Evolutionary conservation across 306 rosid genomes (phyloP), one percentile per base, ranked within the genome.

Genomic region (Ziziphus jujuba): DNA sequence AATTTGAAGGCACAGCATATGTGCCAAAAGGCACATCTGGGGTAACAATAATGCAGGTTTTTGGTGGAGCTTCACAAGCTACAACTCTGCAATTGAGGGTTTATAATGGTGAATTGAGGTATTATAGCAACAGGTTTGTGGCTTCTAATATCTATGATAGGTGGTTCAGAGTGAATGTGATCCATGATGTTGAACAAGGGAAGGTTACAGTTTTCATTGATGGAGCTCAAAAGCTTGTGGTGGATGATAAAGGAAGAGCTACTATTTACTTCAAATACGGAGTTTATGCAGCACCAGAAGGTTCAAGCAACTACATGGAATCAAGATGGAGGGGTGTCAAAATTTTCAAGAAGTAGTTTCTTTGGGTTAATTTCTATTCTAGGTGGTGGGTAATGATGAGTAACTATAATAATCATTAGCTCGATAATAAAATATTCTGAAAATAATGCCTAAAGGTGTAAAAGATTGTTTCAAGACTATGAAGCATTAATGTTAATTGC

Each of bases 241-340:
- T 7, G 13, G 25, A 23, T 2, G 74, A 15, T 12, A 59, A 22
- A 3, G 79, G 74, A 4, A 14, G 5, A 6, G 28, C 63, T 10
- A 45, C 56, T 9, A 54, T 51, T 44, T 67, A 68, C 64, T 75
- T 61, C 59, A 67, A 75, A 16, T 75, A 20, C 12, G 72, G 78
- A 35, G 78, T 58, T 49, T 59, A 74, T 28, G 51, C 66, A 11
- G 73, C 72, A 13, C 34, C 23, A 49, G 9, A 13, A 23, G 72
- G 56, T 38, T 66, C 69, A 6, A 67, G 51, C 31, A 9, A 67
- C 58, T 67, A 38, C 15, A 52, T 74, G 79, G 64, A 60, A 45
- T 74, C 78, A 36, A 74, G 73, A 16, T 74, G 78, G 68, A 49
- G 16, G n/a, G 68, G 40, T 6, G 59, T 66, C 73, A 59, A 66